Conservation (phyloP, 2,329 filamentous ascomycete species). For the Fusarium sp. region DNA sequence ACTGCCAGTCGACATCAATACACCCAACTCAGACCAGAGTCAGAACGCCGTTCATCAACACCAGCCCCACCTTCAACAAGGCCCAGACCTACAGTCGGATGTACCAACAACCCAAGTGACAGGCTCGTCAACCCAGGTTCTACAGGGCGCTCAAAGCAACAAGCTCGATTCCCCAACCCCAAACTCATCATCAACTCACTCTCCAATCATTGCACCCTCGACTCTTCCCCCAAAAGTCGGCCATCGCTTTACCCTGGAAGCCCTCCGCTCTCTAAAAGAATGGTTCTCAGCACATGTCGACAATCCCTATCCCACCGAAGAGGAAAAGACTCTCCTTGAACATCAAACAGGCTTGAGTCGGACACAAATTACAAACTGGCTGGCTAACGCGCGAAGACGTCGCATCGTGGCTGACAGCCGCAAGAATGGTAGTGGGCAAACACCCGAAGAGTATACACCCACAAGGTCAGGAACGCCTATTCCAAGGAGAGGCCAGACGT, state of each 20-base stretch:
- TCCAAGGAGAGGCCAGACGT: slow-evolving; percentile 49
- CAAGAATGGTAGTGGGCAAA: neutral
- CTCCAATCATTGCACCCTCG: neutral
- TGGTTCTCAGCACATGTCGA: slow-evolving; percentile 80
- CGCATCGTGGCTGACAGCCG: slow-evolving; percentile 67
- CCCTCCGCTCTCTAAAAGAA: slow-evolving; percentile 69
- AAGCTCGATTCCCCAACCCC: neutral
- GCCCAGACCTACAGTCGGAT: neutral
- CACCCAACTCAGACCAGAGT: neutral
- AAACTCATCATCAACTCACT: neutral
- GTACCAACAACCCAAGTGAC: neutral
- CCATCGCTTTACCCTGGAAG: slow-evolving; percentile 26
- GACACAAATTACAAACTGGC: slow-evolving; percentile 86
- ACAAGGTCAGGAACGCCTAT: slow-evolving; percentile 61
- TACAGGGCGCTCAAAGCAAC: neutral
- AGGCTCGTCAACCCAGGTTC: neutral
- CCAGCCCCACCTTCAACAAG: neutral
- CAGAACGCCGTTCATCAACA: neutral
- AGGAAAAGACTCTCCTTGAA: slow-evolving; percentile 80
- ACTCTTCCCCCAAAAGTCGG: slow-evolving; percentile 24
- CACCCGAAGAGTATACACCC: slow-evolving; percentile 50
- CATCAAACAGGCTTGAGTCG: slow-evolving; percentile 79
- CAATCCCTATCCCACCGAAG: slow-evolving; percentile 85
- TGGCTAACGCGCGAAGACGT: slow-evolving; percentile 83
- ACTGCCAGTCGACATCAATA: neutral